Percentiles rank a stretch among this genome's conserved stretches.
Evolutionary conservation across 306 rosid species (phyloP).

Genomic region (Trifolium pratense): DNA sequence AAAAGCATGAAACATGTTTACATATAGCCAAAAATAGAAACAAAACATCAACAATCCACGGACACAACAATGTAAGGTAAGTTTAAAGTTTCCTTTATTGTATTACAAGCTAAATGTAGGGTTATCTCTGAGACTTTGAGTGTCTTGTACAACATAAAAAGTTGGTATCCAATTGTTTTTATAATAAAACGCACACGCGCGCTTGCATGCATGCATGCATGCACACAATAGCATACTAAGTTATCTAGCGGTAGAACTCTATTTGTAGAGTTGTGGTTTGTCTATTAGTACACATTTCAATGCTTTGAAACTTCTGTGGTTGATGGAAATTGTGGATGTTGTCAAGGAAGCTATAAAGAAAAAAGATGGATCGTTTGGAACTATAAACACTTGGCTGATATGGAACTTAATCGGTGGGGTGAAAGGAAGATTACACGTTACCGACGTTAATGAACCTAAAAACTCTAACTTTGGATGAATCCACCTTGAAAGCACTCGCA

Average conservation of each 20-base stretch:
- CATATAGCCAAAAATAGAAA: no score
- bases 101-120: no score
- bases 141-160: no score
- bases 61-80: no score
- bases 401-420: constrained; percentile 89
- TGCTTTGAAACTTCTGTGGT: constrained; percentile 82
- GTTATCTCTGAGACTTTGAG: no score
- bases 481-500: constrained; percentile 58
- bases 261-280: constrained; percentile 78
- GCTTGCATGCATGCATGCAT: no score
- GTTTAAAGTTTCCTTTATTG: no score
- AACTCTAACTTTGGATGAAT: constrained; percentile 74
- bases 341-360: constrained; percentile 64
- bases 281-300: constrained; percentile 89
- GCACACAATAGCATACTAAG: no score
- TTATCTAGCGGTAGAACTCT: constrained; percentile 83
- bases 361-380: constrained; percentile 88
- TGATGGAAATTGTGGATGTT: constrained; percentile 72
- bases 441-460: constrained; percentile 94
- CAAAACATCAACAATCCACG: no score
- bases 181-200: no score
- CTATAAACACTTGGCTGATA: constrained; percentile 86
- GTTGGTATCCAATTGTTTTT: no score
- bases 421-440: constrained; percentile 74
- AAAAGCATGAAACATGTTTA: no score